These are phyloP conservation scores for Vaccinium corymbosum DNA, from an alignment of 148 eudicot genomes.

Conservation along the genomic window DNA sequence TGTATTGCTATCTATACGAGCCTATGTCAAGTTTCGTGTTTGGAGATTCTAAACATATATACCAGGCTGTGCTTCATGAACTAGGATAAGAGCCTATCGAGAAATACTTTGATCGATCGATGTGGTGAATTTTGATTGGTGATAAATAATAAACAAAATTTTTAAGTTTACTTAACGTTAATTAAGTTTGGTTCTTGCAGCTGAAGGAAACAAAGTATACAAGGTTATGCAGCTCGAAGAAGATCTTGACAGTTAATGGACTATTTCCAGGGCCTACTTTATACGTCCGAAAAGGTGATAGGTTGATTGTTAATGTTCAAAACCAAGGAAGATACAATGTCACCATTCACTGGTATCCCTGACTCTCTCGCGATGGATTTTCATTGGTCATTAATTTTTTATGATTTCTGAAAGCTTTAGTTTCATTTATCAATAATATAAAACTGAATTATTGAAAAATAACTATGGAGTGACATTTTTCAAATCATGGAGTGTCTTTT, in stretches of 20 bases:
- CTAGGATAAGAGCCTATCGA: no score
- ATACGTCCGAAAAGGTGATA: not conserved
- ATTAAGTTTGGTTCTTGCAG: not conserved
- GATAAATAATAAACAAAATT: not conserved
- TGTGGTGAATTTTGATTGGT: no score
- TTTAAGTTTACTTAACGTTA: not conserved
- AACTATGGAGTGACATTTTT: not conserved
- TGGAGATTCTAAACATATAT: no score
- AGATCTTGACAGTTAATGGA: conserved; percentile 12
- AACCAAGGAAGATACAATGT: not conserved
- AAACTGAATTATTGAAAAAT: not conserved
- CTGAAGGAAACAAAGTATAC: not conserved
- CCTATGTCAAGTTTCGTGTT: no score
- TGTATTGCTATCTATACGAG: no score
- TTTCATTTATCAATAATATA: no score
- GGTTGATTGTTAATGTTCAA: not conserved
- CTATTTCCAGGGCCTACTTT: conserved; percentile 2
- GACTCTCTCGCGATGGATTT: not conserved
- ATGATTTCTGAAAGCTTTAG: no score
- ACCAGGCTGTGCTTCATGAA: no score
- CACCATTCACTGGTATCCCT: conserved; percentile 11
- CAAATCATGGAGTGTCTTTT: not conserved
- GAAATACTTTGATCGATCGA: no score
- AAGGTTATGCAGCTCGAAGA: not conserved
- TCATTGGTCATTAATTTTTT: no score